These are phyloP conservation scores for Blattamonas nauphoetae DNA, from an alignment of 78 protist genomes.

Conservation along the genomic window DNA sequence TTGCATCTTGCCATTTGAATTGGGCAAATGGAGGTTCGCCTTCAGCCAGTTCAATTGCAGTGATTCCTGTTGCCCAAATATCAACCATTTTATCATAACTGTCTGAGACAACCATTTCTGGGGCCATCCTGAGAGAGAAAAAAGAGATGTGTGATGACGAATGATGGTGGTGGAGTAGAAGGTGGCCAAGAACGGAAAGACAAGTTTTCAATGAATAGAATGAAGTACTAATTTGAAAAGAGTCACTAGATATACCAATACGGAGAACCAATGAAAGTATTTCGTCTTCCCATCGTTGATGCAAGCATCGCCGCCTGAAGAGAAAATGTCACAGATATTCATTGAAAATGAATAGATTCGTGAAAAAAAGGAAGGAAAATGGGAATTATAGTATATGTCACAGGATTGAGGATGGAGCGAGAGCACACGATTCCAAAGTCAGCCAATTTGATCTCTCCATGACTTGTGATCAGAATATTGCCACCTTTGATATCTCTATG, in stretches of 20 bases:
- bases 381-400: background rate
- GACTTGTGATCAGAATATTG: background rate
- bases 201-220: too few species aligned
- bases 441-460: background rate
- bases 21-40: background rate
- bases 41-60: slow-evolving; percentile 4
- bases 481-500: slow-evolving; percentile 9
- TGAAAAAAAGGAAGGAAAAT: too few species aligned
- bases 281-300: background rate
- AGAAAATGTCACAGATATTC: too few species aligned
- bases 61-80: slow-evolving; percentile 1
- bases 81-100: background rate
- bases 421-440: background rate
- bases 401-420: background rate
- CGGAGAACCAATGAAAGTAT: slow-evolving; percentile 9
- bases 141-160: background rate
- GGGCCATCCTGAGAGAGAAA: slow-evolving; percentile 17
- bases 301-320: background rate
- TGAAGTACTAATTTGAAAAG: background rate
- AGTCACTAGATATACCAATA: background rate
- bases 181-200: background rate
- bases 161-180: background rate
- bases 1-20: background rate
- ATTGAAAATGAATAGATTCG: too few species aligned
- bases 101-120: background rate